Evolutionary conservation across 2,329 filamentous ascomycete genomes (phyloP).

Genomic region (Aspergillus japonicus): DNA sequence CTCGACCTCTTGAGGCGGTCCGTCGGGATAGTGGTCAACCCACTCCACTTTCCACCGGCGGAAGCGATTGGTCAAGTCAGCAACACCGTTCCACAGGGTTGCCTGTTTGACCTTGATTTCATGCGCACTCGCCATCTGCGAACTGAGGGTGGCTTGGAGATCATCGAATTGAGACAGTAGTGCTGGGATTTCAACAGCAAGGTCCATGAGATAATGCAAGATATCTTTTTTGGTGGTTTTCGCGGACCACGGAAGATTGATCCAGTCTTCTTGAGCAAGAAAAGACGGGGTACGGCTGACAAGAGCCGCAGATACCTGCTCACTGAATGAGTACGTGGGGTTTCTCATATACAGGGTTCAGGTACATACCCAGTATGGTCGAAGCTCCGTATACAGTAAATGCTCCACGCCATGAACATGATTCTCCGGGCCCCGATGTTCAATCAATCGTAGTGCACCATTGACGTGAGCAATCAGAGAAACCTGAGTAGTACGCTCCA

Average conservation of each 20-base stretch:
- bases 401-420: slow-evolving; percentile 43
- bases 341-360: neutral
- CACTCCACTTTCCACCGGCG: slow-evolving; percentile 32
- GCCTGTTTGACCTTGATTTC: slow-evolving; percentile 35
- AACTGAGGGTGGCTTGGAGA: slow-evolving; percentile 24
- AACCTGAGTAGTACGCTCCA: slow-evolving; percentile 36
- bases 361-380: slow-evolving; percentile 39
- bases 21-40: slow-evolving; percentile 33
- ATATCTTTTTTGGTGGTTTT: slow-evolving; percentile 38
- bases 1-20: slow-evolving; percentile 27
- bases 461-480: slow-evolving; percentile 35
- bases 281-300: slow-evolving; percentile 35
- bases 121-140: slow-evolving; percentile 26
- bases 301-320: slow-evolving; percentile 33
- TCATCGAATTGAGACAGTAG: slow-evolving; percentile 33
- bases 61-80: slow-evolving; percentile 32
- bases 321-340: neutral
- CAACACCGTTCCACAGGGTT: slow-evolving; percentile 36
- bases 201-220: slow-evolving; percentile 37
- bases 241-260: slow-evolving; percentile 40
- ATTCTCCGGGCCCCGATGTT: slow-evolving; percentile 41
- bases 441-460: slow-evolving; percentile 38
- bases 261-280: slow-evolving; percentile 39
- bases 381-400: slow-evolving; percentile 38
- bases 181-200: slow-evolving; percentile 36